phyloP scores from a whole-genome alignment of 2,329 filamentous ascomycete species.

The Pyrenochaeta sp. region DNA sequence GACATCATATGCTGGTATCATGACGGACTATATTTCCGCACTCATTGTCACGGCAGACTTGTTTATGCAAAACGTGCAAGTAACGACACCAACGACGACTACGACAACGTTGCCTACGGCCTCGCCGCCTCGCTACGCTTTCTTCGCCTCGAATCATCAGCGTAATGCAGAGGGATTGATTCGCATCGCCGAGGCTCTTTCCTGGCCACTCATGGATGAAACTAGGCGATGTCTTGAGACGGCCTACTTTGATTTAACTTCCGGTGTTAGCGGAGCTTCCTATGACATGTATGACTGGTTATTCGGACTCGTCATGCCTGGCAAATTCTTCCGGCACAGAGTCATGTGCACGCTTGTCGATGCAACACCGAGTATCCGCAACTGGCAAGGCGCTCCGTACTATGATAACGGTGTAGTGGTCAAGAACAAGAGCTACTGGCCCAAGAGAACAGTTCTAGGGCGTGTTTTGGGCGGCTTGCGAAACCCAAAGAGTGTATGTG shows the following conservation, averaged over 20 bases:
- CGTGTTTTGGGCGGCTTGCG: slow-evolving; percentile 1
- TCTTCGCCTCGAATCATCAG: slow-evolving; percentile 1
- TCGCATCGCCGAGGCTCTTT: slow-evolving; percentile 1
- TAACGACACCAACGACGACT: neutral
- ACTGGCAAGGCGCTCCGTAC: slow-evolving; percentile 1
- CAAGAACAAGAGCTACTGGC: slow-evolving; percentile 1
- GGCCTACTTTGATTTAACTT: neutral
- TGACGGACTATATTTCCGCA: slow-evolving; percentile 2
- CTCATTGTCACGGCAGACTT: slow-evolving; percentile 1
- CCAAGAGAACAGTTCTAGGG: neutral
- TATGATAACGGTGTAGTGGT: slow-evolving; percentile 1
- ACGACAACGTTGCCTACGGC: neutral
- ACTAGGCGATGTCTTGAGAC: neutral
- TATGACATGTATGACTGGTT: slow-evolving; percentile 2
- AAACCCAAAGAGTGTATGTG: slow-evolving; percentile 1
- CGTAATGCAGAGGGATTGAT: slow-evolving; percentile 1
- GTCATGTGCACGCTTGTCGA: slow-evolving; percentile 1
- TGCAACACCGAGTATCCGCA: slow-evolving; percentile 1
- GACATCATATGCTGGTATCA: slow-evolving; percentile 1
- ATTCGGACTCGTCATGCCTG: neutral
- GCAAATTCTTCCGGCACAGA: neutral
- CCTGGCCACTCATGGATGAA: slow-evolving; percentile 1
- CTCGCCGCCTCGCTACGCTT: slow-evolving; percentile 1
- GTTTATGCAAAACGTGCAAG: neutral
- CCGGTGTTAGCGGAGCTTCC: neutral